These are phyloP conservation scores for Discostella stelligeroides DNA, from an alignment of 108 stramenopile genomes.

Conservation along the genomic window DNA sequence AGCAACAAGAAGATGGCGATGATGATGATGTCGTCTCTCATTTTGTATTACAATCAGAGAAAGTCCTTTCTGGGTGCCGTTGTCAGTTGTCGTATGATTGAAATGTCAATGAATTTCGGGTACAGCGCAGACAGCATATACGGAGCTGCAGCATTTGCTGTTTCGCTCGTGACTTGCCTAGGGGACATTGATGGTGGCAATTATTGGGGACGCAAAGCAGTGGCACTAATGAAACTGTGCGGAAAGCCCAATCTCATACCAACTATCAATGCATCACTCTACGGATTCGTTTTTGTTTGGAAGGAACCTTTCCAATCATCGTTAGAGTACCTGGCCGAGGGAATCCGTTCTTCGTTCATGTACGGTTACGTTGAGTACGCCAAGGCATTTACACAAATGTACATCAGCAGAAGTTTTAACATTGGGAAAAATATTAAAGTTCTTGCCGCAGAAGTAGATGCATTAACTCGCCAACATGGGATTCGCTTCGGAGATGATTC, in stretches of 20 bases:
- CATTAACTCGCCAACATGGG: constrained; percentile 8
- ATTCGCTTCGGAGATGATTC: not conserved
- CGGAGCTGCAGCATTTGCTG: constrained; percentile 13
- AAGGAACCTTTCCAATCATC: constrained; percentile 14
- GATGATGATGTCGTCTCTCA: constrained; percentile 14
- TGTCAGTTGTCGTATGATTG: constrained; percentile 21
- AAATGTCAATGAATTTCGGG: constrained; percentile 19
- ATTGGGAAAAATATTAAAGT: constrained; percentile 8
- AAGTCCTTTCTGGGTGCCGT: not conserved
- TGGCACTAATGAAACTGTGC: constrained; percentile 21
- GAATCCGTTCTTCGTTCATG: constrained; percentile 6
- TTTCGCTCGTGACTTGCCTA: constrained; percentile 9
- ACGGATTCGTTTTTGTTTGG: constrained; percentile 5
- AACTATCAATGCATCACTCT: not conserved
- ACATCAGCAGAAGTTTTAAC: not conserved
- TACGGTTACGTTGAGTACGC: constrained; percentile 7
- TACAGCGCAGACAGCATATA: constrained; percentile 16
- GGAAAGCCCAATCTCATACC: not conserved
- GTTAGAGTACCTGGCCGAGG: not conserved
- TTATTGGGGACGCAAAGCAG: constrained; percentile 14
- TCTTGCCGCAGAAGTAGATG: not conserved
- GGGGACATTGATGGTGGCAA: constrained; percentile 27
- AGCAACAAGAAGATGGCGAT: constrained; percentile 1
- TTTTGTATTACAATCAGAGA: constrained; percentile 8
- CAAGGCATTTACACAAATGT: not conserved